Percentiles rank a stretch among this genome's conserved stretches.
phyloP scores from a whole-genome alignment of 1,284 basidiomycete species.

The Tylopilus sp. region DNA sequence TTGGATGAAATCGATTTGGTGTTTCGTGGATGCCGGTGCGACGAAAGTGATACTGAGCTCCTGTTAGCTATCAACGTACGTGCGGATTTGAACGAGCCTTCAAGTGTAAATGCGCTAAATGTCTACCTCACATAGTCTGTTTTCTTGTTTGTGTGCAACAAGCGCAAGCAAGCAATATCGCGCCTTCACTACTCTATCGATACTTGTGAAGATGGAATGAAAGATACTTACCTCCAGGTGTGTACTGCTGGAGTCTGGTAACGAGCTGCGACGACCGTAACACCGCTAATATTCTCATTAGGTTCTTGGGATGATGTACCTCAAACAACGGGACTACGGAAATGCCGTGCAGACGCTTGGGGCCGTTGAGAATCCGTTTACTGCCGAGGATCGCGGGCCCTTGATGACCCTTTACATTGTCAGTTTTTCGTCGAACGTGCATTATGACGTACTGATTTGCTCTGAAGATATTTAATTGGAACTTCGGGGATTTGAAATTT shows the following conservation, averaged over 20 bases:
- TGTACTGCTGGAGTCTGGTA: background rate
- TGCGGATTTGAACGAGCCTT: too few species aligned
- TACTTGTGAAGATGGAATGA: background rate
- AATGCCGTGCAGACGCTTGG: background rate
- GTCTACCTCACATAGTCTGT: too few species aligned
- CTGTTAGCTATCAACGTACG: too few species aligned
- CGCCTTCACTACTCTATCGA: too few species aligned
- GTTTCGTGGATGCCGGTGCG: too few species aligned
- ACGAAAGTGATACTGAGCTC: too few species aligned
- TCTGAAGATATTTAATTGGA: slow-evolving; percentile 21
- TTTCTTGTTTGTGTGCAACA: too few species aligned
- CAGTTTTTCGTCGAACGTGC: background rate
- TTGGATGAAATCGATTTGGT: too few species aligned
- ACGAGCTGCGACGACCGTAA: too few species aligned
- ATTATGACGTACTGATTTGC: background rate
- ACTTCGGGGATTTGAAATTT: background rate
- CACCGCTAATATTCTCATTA: background rate
- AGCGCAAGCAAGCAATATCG: too few species aligned
- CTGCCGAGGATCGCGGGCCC: background rate
- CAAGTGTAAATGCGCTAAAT: too few species aligned
- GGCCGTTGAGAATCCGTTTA: background rate
- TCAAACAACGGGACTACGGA: background rate
- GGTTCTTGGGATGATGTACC: slow-evolving; percentile 1
- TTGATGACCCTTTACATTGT: slow-evolving; percentile 1
- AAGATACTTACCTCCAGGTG: background rate